phyloP scores from a whole-genome alignment of 2,329 filamentous ascomycete species.

The Fusarium sp. region DNA sequence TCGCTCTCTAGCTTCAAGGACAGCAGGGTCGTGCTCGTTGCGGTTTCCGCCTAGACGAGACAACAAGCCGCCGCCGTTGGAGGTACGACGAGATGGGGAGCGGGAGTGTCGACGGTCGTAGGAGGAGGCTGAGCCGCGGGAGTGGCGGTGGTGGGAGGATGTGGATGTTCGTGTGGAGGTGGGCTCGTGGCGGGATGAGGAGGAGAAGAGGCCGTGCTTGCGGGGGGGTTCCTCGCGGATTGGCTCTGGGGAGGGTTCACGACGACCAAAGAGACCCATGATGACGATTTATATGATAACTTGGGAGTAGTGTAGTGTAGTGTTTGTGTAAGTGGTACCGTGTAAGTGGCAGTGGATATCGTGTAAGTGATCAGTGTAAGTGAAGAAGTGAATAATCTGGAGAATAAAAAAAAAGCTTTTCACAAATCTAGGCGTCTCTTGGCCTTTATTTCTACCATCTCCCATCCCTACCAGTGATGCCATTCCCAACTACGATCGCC shows the following conservation, averaged over 20 bases:
- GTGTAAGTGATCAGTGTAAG: background rate
- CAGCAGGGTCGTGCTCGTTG: constrained; percentile 66
- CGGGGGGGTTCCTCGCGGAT: constrained; percentile 39
- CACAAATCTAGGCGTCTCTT: constrained; percentile 22
- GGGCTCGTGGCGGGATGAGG: constrained; percentile 41
- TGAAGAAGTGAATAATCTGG: background rate
- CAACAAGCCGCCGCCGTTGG: constrained; percentile 50
- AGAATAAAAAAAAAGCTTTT: constrained; percentile 16
- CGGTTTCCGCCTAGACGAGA: constrained; percentile 51
- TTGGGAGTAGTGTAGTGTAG: background rate
- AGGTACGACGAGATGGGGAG: constrained; percentile 18
- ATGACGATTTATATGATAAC: constrained; percentile 7
- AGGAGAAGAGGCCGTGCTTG: constrained; percentile 50
- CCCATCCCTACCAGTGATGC: background rate
- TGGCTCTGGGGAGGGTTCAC: constrained; percentile 46
- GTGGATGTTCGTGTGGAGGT: constrained; percentile 40
- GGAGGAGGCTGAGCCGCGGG: constrained; percentile 23
- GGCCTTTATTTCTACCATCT: constrained; percentile 9
- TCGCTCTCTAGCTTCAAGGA: constrained; percentile 68
- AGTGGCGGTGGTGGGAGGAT: constrained; percentile 26
- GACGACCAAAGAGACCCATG: constrained; percentile 48
- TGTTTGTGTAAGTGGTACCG: background rate
- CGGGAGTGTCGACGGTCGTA: constrained; percentile 22
- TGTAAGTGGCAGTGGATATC: background rate
- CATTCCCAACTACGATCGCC: constrained; percentile 6